Percentiles rank a stretch among this genome's conserved stretches.
These are phyloP conservation scores for Periconia macrospinosa DNA, from an alignment of 2,329 filamentous ascomycete genomes.

Conservation along the genomic window DNA sequence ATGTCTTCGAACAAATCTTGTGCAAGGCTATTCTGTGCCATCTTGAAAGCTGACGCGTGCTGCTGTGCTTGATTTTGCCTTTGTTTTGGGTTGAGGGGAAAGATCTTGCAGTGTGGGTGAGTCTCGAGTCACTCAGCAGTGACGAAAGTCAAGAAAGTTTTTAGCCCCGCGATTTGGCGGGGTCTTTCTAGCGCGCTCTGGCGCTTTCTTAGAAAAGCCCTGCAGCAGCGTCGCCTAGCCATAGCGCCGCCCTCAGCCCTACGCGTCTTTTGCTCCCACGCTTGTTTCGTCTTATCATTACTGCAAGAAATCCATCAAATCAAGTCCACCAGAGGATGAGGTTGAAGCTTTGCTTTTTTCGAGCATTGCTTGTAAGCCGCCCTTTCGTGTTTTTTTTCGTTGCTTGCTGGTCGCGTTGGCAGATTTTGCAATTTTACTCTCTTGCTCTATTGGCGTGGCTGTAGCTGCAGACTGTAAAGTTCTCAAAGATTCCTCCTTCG, in stretches of 20 bases:
- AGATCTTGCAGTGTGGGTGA: neutral
- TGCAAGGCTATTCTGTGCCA: conserved; percentile 45
- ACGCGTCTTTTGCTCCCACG: conserved; percentile 1
- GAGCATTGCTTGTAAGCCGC: conserved; percentile 58
- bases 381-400: conserved; percentile 58
- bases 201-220: conserved; percentile 14
- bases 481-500: conserved; percentile 1
- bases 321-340: conserved; percentile 43
- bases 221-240: conserved; percentile 16
- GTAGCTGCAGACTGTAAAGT: neutral
- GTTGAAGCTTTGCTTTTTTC: conserved; percentile 47
- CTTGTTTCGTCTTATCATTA: conserved; percentile 32
- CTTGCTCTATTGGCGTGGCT: conserved; percentile 8
- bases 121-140: conserved; percentile 23
- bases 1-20: conserved; percentile 57
- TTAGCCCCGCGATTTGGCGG: conserved; percentile 36
- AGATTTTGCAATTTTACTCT: conserved; percentile 31
- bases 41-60: conserved; percentile 14
- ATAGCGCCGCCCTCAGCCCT: conserved; percentile 35
- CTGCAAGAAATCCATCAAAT: conserved; percentile 59
- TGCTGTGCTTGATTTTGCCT: conserved; percentile 6
- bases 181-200: conserved; percentile 24
- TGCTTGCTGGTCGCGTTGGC: conserved; percentile 56
- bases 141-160: conserved; percentile 31
- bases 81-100: conserved; percentile 1